phyloP scores from a whole-genome alignment of 176 grass and related monocot genomes.

The Oryza officinalis region DNA sequence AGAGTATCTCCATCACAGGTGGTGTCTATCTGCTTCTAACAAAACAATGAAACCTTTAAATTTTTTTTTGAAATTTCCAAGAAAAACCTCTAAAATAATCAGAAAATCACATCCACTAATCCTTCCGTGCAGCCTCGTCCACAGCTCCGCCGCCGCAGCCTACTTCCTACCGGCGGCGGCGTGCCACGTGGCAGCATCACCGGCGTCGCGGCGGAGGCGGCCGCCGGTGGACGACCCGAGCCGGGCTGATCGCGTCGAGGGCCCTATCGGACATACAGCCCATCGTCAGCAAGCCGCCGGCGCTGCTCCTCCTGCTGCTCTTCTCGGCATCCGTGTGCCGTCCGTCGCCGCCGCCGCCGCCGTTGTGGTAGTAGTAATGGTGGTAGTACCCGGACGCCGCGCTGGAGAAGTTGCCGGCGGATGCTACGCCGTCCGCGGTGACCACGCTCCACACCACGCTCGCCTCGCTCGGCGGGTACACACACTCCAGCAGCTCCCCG shows the following conservation, averaged over 20 bases:
- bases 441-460: conserved; percentile 57
- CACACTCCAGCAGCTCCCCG: conserved; percentile 27
- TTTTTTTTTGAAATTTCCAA: not conserved
- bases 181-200: not conserved
- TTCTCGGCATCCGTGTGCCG: not conserved
- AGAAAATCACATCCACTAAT: conserved; percentile 27
- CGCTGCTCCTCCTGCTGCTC: not conserved
- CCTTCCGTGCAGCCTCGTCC: not conserved
- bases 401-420: conserved; percentile 54
- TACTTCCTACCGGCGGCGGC: conserved; percentile 27
- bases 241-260: not conserved
- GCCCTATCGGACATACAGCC: conserved; percentile 33
- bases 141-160: not conserved
- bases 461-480: conserved; percentile 51
- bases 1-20: conserved; percentile 7
- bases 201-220: not conserved
- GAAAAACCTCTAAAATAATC: not conserved
- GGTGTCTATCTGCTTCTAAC: not conserved
- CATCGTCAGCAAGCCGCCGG: conserved; percentile 28
- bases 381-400: conserved; percentile 46
- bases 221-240: not conserved
- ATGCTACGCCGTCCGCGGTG: conserved; percentile 52
- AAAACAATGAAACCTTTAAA: not conserved
- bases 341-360: not conserved
- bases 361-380: not conserved